Conservation (phyloP, 371 early-diverging fungal species). For the Mortierella sp. region DNA sequence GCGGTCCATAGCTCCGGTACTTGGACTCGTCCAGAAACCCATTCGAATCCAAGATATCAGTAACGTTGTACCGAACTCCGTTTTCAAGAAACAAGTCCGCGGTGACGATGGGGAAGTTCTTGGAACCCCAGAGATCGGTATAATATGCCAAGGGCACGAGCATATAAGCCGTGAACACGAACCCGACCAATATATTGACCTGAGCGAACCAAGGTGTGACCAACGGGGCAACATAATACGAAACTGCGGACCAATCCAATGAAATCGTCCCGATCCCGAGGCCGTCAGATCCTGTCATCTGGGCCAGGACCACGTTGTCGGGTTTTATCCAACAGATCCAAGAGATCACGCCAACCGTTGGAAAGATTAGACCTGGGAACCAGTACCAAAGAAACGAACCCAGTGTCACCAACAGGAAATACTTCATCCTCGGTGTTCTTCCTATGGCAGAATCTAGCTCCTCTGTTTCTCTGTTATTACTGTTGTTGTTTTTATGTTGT, state of each 20-base stretch:
- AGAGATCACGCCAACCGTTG: constrained; percentile 63
- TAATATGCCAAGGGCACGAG: constrained; percentile 63
- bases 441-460: too few relatives aligned
- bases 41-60: constrained; percentile 39
- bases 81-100: constrained; percentile 52
- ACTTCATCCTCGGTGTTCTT: constrained; percentile 55
- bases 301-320: constrained; percentile 55
- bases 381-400: constrained; percentile 62
- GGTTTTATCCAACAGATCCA: constrained; percentile 66
- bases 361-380: constrained; percentile 66
- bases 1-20: constrained; percentile 66
- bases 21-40: constrained; percentile 58
- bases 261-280: constrained; percentile 63
- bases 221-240: constrained; percentile 57
- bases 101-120: constrained; percentile 58
- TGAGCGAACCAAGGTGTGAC: constrained; percentile 64
- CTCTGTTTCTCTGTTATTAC: constrained; percentile 16
- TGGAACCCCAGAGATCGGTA: constrained; percentile 58
- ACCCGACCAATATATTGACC: constrained; percentile 60
- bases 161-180: constrained; percentile 63
- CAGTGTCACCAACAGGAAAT: constrained; percentile 64
- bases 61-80: constrained; percentile 54
- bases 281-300: constrained; percentile 58
- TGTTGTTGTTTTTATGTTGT: constrained; percentile 3
- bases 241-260: constrained; percentile 68